Evolutionary conservation across 1,139 yeast species (phyloP), one percentile per base, ranked within the genome.

Genomic region (Suhomyces terraborum): DNA sequence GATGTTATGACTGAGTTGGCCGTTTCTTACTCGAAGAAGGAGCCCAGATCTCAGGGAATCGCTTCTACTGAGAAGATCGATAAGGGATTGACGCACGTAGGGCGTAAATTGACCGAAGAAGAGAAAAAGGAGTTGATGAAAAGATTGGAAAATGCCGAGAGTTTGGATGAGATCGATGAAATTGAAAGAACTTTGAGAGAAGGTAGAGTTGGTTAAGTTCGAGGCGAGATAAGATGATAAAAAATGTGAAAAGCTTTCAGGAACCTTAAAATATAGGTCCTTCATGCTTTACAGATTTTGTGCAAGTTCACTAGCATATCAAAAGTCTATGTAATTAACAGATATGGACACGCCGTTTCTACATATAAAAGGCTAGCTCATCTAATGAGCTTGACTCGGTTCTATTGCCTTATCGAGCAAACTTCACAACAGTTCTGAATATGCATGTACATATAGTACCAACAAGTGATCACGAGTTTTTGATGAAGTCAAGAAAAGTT

Each of bases 121-220:
- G 88, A 84, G 39, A 75, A 73, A 46, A 61, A 62, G 12, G 64
- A 64, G 40, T 61, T 89, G 36, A 70, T 82, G 49, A 59, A 67
- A 35, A 75, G 79, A 45, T 66, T 89, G 42, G 73, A 74, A 40
- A 66, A 63, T 25, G 95, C 96, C 1, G 72, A 79, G 4, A 80
- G 83, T 40, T 59, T 89, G 46, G 85, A 76, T 10, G 96, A 89
- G 50, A 84, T 89, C 10, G 88, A 84, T 48, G 65, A 79, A 38
- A 77, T 89, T 21, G 95, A 88, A 58, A 65, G 67, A 24, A 68
- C 75, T 2, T 59, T 79, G 40, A 61, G 66, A 39, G 64, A 59
- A 32, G 78, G 77, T 2, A 36, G 30, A 14, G 40, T 36, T 6
- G 32, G 32, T n/a, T 30, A 30, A 12, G 19, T 12, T 21, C 8